Base-by-base conservation (phyloP, 495 filamentous ascomycete genomes). In the Trichoderma asperelloides region DNA sequence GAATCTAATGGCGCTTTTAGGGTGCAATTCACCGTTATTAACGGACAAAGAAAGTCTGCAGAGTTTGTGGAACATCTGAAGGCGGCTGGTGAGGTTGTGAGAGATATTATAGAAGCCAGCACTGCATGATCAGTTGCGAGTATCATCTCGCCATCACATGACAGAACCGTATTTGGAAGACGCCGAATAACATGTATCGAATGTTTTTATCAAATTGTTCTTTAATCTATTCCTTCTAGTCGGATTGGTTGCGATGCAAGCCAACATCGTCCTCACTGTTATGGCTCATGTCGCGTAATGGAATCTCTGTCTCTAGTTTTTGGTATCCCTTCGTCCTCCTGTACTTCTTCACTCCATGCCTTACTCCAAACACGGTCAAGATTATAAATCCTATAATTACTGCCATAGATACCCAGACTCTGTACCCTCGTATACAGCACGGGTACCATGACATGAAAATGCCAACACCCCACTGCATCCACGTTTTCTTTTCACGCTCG, bases 401-500 rank as follows among this genome's bases (percentile, higher is more conserved):
- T 5, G 37, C 16, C 60, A 16, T 23, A 45, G 43, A 66, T 8
- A 45, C 65, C 65, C 65, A 66, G n/a, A 40, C 65, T 39, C 65
- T 66, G 25, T 45, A 66, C 3, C 65, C 65, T 21, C 65, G 65
- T 45, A 66, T 33, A 40, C 65, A 66, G 47, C 65, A 66, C 12
- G 65, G 65, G 55, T 66, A 66, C 16, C 28, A 60, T 8, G 40
- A 66, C 65, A 66, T 66, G 11, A 66, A 57, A 2, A 66, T 51
- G 13, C 65, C 65, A 18, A 66, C 65, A 25, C 1, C 47, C 65
- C 65, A 66, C 55, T 66, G 43, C 65, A 66, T 39, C 65, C 65
- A 66, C 7, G 65, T 18, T 33, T 30, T 66, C 65, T 66, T 66
- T 13, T 39, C 23, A 7, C 25, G 65, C 21, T 66, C 12, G 39